A percentile compares a stretch with the other conserved stretches of the same genome.
These are phyloP conservation scores for Lagenaria siceraria DNA, from an alignment of 306 rosid genomes.

Conservation along the genomic window DNA sequence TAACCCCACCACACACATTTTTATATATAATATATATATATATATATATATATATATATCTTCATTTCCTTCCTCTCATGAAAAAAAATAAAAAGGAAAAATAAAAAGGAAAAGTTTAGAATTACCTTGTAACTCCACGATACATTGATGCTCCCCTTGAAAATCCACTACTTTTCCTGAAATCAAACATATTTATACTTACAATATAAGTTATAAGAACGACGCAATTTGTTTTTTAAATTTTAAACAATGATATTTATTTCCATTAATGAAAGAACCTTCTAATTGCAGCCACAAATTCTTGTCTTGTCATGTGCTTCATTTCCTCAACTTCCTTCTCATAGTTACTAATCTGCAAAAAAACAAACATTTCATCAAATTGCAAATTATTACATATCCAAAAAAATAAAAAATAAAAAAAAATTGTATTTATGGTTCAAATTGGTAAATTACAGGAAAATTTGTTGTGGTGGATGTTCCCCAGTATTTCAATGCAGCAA, in stretches of 20 bases:
- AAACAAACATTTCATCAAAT: neutral
- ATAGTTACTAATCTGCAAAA: slow-evolving; percentile 70
- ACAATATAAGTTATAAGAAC: neutral
- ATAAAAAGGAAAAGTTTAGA: neutral
- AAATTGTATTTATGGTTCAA: neutral
- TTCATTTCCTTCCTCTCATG: neutral
- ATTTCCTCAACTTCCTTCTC: slow-evolving; percentile 94
- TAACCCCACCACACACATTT: neutral
- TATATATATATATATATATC: too few species aligned
- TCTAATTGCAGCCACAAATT: slow-evolving; percentile 94
- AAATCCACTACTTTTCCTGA: slow-evolving; percentile 96
- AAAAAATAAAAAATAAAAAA: too few species aligned
- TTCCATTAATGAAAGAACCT: slow-evolving; percentile 26
- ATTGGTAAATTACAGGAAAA: slow-evolving; percentile 41
- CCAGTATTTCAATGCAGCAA: slow-evolving; percentile 97
- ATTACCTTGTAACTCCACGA: slow-evolving; percentile 99
- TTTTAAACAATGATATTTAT: too few species aligned
- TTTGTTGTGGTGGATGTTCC: slow-evolving; percentile 96
- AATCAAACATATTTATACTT: neutral
- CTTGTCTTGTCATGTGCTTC: slow-evolving; percentile 98
- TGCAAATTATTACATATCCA: too few species aligned
- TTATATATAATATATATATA: neutral
- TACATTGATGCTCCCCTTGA: slow-evolving; percentile 99
- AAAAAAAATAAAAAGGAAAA: neutral
- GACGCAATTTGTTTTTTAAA: neutral